Evolutionary conservation across 2,329 filamentous ascomycete species (phyloP), one percentile per base, ranked within the genome.

Genomic region (Pseudocercospora fuligena): DNA sequence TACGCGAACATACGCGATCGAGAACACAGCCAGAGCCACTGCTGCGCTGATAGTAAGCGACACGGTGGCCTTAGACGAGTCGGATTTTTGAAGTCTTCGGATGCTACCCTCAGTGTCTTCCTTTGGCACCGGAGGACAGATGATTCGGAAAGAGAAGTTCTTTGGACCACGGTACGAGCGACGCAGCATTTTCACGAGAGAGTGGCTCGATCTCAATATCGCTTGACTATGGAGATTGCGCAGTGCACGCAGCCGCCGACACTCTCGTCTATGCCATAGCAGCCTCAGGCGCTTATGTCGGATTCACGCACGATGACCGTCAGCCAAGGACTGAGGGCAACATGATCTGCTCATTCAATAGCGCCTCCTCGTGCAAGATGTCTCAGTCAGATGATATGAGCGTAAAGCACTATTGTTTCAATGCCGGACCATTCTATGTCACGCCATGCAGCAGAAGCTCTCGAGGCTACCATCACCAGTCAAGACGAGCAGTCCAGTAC

Each of bases 371-470:
- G 19, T 56, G 51, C 27, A 56, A 56, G 27, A 33, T 56, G 51
- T 56, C 51, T 56, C 51, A 56, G 51, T 33, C 25, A 31, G 21
- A 56, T 56, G 23, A 29, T n/a, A 33, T 25, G 19, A 25, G 47
- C 51, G 33, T 25, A 27, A 56, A 56, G 51, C 23, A 31, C 51
- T 56, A 56, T 56, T 56, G 51, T 56, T 56, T 56, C 51, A 56
- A 29, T 29, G 19, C 25, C 12, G 23, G 27, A 11, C 23, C 25
- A 23, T 1, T 54, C 16, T 56, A 56, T 31, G 25, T 27, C 5
- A n/a, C 3, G 11, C 51, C 27, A 27, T 14, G 16, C 25, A 7
- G 27, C 27, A 27, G 25, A 21, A 33, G 51, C 51, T 14, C 14
- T 51, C 5, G 9, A 25, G 27, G 27, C 25, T 3, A 23, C 27